Conservation (phyloP, 2,329 filamentous ascomycete species). For the Colletotrichum incanum region DNA sequence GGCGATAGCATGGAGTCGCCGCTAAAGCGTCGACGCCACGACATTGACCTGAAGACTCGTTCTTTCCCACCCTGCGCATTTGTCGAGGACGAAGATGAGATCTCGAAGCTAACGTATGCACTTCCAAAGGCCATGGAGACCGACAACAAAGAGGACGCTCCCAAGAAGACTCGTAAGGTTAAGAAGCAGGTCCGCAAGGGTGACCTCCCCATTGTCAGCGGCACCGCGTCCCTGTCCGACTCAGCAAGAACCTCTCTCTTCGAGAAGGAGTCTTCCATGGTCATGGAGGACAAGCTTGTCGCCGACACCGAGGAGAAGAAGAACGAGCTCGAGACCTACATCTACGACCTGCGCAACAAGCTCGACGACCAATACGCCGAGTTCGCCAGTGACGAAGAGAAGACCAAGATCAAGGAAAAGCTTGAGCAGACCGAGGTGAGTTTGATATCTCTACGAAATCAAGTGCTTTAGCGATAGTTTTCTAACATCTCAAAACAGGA, state of each 20-base stretch:
- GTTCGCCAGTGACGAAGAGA: constrained; percentile 93
- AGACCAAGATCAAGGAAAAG: constrained; percentile 87
- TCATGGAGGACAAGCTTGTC: constrained; percentile 98
- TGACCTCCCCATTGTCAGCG: constrained; percentile 88
- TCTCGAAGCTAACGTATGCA: constrained; percentile 47
- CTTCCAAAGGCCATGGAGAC: constrained; percentile 84
- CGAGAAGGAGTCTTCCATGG: constrained; percentile 92
- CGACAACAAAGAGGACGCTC: constrained; percentile 76
- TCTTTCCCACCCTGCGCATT: background rate
- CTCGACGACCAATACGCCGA: constrained; percentile 92
- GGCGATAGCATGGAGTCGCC: constrained; percentile 18
- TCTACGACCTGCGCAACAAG: constrained; percentile 97
- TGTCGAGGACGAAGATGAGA: constrained; percentile 20
- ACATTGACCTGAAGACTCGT: background rate
- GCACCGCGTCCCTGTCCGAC: constrained; percentile 84
- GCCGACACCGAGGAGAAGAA: constrained; percentile 99
- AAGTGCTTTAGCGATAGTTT: background rate
- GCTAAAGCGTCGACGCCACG: constrained; percentile 31
- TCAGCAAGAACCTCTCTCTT: constrained; percentile 75
- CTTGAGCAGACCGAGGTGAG: constrained; percentile 89
- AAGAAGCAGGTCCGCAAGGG: constrained; percentile 99
- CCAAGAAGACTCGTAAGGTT: constrained; percentile 95
- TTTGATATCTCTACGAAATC: constrained; percentile 21
- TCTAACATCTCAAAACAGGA: constrained; percentile 73
- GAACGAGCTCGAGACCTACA: constrained; percentile 98